Evolutionary conservation across 768 basidiomycete species (phyloP).

Genomic region (Kwoniella heveanensis): DNA sequence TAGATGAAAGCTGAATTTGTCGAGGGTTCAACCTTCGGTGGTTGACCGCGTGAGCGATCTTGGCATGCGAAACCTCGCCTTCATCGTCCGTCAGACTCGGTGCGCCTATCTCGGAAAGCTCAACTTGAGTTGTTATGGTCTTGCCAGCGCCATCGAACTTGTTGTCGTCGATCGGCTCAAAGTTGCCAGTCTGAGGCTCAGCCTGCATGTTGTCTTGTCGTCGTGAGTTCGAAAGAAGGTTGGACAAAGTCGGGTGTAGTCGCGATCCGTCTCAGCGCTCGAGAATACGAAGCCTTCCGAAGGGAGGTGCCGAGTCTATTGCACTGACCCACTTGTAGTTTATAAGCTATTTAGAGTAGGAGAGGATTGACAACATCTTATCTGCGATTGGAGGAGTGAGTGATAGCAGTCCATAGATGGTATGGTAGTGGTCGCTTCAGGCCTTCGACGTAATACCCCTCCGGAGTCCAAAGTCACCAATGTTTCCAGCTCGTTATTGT

Average conservation of each 20-base stretch:
- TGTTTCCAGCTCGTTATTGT: not conserved
- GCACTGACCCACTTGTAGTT: not conserved
- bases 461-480: not conserved
- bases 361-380: not conserved
- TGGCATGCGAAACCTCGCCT: constrained; percentile 5
- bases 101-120: not conserved
- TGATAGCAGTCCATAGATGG: not conserved
- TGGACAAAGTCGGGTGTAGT: not conserved
- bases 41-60: constrained; percentile 9
- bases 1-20: constrained; percentile 24
- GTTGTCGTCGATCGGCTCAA: not conserved
- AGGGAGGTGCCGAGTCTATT: not conserved
- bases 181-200: not conserved
- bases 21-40: constrained; percentile 22
- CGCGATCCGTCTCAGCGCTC: not conserved
- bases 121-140: not conserved
- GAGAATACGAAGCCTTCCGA: not conserved
- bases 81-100: constrained; percentile 2
- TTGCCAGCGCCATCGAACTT: constrained; percentile 3
- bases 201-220: not conserved
- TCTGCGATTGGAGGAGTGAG: not conserved
- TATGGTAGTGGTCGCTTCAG: too few species aligned
- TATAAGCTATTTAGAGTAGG: not conserved
- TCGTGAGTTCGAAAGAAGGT: not conserved
- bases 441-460: too few species aligned